Conservation (phyloP, 805 yeast genomes). For the Myxozyma sirexii region DNA sequence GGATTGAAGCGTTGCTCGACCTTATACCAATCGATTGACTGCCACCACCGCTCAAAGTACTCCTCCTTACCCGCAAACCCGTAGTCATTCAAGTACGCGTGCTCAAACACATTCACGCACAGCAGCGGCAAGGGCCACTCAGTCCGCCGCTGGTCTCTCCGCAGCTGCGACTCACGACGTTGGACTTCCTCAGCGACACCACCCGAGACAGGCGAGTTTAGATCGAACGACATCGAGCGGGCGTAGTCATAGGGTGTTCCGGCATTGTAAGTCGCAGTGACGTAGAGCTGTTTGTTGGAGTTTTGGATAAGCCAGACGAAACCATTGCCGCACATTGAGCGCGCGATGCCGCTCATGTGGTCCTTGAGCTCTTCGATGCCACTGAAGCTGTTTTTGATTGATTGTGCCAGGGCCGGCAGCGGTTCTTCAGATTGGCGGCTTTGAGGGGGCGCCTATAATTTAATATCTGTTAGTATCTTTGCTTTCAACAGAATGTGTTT, state of each 20-base stretch:
- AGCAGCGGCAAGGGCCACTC: slow-evolving; percentile 56
- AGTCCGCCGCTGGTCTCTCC: slow-evolving; percentile 50
- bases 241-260: slow-evolving; percentile 75
- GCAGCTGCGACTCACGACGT: neutral
- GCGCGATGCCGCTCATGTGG: slow-evolving; percentile 67
- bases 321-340: slow-evolving; percentile 83
- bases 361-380: slow-evolving; percentile 74
- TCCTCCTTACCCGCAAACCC: slow-evolving; percentile 72
- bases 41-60: slow-evolving; percentile 75
- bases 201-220: slow-evolving; percentile 63
- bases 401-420: slow-evolving; percentile 37
- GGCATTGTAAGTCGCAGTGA: slow-evolving; percentile 84
- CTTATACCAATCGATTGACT: slow-evolving; percentile 72
- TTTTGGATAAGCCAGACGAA: slow-evolving; percentile 83
- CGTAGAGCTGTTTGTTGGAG: slow-evolving; percentile 52
- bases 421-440: slow-evolving; percentile 13
- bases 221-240: slow-evolving; percentile 67
- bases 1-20: slow-evolving; percentile 26
- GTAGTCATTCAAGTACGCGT: slow-evolving; percentile 82
- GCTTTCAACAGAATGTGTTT: too few relatives aligned
- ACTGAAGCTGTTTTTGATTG: slow-evolving; percentile 69
- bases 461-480: too few relatives aligned
- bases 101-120: slow-evolving; percentile 84
- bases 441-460: too few relatives aligned
- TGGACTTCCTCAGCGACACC: slow-evolving; percentile 35